A percentile compares a stretch with the other conserved stretches of the same genome.
phyloP scores from a whole-genome alignment of 2,329 filamentous ascomycete genomes.

The Dactylellina drechsleri region DNA sequence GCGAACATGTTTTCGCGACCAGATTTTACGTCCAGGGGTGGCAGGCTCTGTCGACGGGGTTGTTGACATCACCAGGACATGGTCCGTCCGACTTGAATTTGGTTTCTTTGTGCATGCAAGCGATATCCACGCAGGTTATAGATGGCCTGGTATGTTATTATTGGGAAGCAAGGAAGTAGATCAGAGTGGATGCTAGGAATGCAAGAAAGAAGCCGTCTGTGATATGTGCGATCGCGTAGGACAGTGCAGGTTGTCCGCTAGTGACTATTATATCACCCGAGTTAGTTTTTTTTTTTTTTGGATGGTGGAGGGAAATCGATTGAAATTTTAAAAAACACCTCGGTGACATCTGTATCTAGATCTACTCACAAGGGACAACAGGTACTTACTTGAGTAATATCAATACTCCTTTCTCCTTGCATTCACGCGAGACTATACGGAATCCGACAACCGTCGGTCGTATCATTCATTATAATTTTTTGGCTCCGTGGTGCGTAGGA shows the following conservation, averaged over 20 bases:
- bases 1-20: conserved; percentile 5
- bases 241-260: too few species aligned
- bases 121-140: conserved; percentile 2
- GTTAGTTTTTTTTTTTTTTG: too few species aligned
- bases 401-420: conserved; percentile 20
- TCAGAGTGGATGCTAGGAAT: conserved; percentile 24
- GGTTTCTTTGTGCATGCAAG: conserved; percentile 28
- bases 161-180: conserved; percentile 40
- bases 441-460: conserved; percentile 1
- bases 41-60: conserved; percentile 10
- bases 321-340: background rate
- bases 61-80: conserved; percentile 46
- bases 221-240: too few species aligned
- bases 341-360: background rate
- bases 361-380: too few species aligned
- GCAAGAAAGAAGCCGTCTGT: background rate
- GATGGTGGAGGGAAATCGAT: too few species aligned
- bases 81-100: background rate
- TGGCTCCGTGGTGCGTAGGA: conserved; percentile 39
- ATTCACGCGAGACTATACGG: conserved; percentile 13
- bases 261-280: conserved; percentile 12
- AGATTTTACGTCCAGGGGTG: too few species aligned
- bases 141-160: too few species aligned
- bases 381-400: too few species aligned
- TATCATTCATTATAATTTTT: conserved; percentile 30